Base-by-base conservation (phyloP, 1,284 basidiomycete genomes). In the Naganishia sp. region DNA sequence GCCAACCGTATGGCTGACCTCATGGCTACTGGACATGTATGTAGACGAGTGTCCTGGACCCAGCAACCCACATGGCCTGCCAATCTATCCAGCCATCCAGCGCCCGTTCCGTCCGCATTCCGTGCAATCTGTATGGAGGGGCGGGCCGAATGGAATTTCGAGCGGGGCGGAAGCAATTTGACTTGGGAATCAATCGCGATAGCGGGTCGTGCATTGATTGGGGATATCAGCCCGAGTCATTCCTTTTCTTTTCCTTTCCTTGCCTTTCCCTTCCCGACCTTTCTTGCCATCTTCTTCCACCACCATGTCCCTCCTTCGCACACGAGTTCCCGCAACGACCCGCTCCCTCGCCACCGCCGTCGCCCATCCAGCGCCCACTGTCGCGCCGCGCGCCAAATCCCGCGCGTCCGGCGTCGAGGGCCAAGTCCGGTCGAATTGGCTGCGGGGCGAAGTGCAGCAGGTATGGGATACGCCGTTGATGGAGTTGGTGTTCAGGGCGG, bases 401-500 rank as follows among this genome's bases (percentile, higher is more conserved):
- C 57, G 57, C 9, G 25, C 31, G 18, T 41, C 57, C 11, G 15
- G 39, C 11, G 21, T 32, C 32, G 21, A 39, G 18, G 75, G 74
- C 11, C 73, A 71, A 21, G 71, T 79, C 23, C 69, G 77, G 47
- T 66, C 72, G 63, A 75, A 80, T 60, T 82, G 82, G 82, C 70
- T 76, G 9, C 71, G 81, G 46, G 71, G 71, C 17, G 80, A 83
- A 70, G 77, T 83, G 35, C 81, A 82, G 71, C 70, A 75, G 55
- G 77, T 83, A 65, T 83, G 79, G 68, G 81, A 83, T 69, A 84
- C 82, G 10, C 90, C 93, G 5, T 79, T 97, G 63, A 85, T 97
- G 72, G 90, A 93, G 63, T 87, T 94, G 67, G 87, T 95, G 68
- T 95, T 89, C 79, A 85, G 86, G 62, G 88, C 93, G 51, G 90